Percentiles rank a stretch among this genome's conserved stretches.
Evolutionary conservation across 495 filamentous ascomycete species (phyloP).

Genomic region (Schizothecium vesticola): DNA sequence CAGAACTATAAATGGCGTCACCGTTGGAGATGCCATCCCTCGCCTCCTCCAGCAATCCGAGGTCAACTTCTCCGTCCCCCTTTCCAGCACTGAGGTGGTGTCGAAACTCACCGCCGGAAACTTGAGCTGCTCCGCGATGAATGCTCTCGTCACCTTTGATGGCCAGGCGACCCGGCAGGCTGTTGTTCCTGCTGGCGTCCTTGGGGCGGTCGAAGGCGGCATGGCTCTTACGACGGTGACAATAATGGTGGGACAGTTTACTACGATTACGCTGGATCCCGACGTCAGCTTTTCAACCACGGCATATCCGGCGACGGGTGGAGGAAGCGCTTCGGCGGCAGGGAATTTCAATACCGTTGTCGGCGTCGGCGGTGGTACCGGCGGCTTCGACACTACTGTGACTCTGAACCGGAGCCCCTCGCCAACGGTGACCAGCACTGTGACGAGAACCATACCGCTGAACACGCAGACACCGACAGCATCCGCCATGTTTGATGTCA

Average conservation of each 20-base stretch:
- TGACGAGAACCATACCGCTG: conserved; percentile 26
- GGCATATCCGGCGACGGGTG: background rate
- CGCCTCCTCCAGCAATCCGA: conserved; percentile 60
- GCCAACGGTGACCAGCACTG: conserved; percentile 20
- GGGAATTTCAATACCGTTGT: conserved; percentile 28
- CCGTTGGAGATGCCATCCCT: conserved; percentile 72
- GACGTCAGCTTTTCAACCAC: background rate
- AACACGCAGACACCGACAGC: conserved; percentile 24
- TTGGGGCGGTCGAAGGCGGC: conserved; percentile 27
- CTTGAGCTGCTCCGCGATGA: conserved; percentile 74
- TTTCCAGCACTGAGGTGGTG: conserved; percentile 61
- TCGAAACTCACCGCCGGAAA: conserved; percentile 68
- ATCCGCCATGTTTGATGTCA: conserved; percentile 31
- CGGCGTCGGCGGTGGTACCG: conserved; percentile 24
- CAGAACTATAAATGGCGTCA: conserved; percentile 57
- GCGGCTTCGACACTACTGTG: conserved; percentile 23
- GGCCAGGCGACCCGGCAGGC: conserved; percentile 39
- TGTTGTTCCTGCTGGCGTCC: conserved; percentile 15
- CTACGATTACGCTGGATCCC: conserved; percentile 28
- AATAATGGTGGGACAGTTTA: conserved; percentile 24
- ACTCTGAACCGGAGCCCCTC: conserved; percentile 11
- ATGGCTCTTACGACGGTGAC: conserved; percentile 36
- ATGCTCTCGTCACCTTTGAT: conserved; percentile 79
- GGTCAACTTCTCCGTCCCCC: conserved; percentile 67
- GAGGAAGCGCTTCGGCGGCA: background rate